Percentiles rank a stretch among this genome's conserved stretches.
phyloP scores from a whole-genome alignment of 257 asterid genomes.

The Forsythia viridissima region DNA sequence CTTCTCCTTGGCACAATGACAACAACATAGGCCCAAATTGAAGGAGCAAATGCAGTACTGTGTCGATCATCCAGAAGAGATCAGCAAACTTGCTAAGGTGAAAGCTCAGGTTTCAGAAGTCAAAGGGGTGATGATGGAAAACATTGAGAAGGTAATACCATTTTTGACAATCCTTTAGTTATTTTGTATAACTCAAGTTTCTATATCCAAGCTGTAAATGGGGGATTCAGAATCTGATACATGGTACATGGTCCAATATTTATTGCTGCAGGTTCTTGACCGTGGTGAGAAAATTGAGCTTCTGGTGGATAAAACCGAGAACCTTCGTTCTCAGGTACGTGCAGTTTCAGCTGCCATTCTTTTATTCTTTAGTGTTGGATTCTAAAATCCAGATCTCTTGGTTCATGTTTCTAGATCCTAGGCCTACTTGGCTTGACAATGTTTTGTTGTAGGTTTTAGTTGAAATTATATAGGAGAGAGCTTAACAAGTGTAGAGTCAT shows the following conservation, averaged over 20 bases:
- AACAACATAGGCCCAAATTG: conserved; percentile 40
- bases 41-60: conserved; percentile 60
- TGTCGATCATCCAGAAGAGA: conserved; percentile 53
- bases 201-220: background rate
- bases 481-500: background rate
- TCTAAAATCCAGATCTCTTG: background rate
- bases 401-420: background rate
- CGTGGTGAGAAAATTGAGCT: conserved; percentile 62
- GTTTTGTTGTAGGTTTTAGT: conserved; percentile 1
- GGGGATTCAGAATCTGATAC: conserved; percentile 5
- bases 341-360: background rate
- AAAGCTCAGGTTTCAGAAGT: conserved; percentile 60
- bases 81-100: conserved; percentile 50
- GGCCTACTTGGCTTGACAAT: background rate
- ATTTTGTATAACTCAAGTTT: background rate
- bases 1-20: background rate
- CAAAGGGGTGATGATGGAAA: conserved; percentile 62
- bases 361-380: background rate
- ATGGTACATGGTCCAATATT: background rate
- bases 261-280: conserved; percentile 46
- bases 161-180: background rate
- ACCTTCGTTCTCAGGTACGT: conserved; percentile 59
- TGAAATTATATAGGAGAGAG: background rate
- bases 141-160: conserved; percentile 44
- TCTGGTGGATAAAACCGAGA: conserved; percentile 55